phyloP scores from a whole-genome alignment of 176 grass and related monocot genomes.

The Tillandsia leiboldiana region DNA sequence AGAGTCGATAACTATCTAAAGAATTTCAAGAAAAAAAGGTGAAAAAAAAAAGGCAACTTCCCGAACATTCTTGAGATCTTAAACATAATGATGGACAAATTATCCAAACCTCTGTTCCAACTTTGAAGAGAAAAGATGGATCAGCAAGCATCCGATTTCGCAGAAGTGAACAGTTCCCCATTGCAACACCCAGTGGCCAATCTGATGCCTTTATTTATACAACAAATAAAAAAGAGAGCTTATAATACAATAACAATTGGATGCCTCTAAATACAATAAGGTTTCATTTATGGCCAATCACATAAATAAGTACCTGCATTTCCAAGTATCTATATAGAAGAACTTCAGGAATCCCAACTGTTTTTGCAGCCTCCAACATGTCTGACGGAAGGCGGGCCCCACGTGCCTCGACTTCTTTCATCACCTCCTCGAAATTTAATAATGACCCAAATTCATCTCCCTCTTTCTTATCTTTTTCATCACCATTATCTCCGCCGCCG shows the following conservation, averaged over 20 bases:
- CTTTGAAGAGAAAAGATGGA: slow-evolving; percentile 94
- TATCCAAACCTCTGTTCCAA: slow-evolving; percentile 55
- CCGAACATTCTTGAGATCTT: background rate
- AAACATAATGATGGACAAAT: background rate
- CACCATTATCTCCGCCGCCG: background rate
- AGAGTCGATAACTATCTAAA: slow-evolving; percentile 86
- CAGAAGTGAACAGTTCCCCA: slow-evolving; percentile 51
- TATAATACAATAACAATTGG: background rate
- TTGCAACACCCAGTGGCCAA: slow-evolving; percentile 62
- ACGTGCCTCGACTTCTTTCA: slow-evolving; percentile 38
- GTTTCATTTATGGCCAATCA: background rate
- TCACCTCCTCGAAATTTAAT: slow-evolving; percentile 53
- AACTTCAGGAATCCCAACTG: slow-evolving; percentile 52
- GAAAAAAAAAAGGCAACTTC: slow-evolving; percentile 4
- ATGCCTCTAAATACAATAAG: background rate
- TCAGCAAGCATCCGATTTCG: slow-evolving; percentile 87
- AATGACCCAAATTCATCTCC: slow-evolving; percentile 62
- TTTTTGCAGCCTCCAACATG: slow-evolving; percentile 60
- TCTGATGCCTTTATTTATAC: slow-evolving; percentile 39
- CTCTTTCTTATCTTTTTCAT: slow-evolving; percentile 10
- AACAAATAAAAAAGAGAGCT: background rate
- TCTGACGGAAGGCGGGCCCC: slow-evolving; percentile 50
- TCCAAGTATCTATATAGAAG: slow-evolving; percentile 61
- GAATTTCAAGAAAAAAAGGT: background rate
- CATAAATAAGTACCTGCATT: slow-evolving; percentile 39